Evolutionary conservation across 2,329 filamentous ascomycete species (phyloP).

Genomic region (Chrysoporthe cubensis): DNA sequence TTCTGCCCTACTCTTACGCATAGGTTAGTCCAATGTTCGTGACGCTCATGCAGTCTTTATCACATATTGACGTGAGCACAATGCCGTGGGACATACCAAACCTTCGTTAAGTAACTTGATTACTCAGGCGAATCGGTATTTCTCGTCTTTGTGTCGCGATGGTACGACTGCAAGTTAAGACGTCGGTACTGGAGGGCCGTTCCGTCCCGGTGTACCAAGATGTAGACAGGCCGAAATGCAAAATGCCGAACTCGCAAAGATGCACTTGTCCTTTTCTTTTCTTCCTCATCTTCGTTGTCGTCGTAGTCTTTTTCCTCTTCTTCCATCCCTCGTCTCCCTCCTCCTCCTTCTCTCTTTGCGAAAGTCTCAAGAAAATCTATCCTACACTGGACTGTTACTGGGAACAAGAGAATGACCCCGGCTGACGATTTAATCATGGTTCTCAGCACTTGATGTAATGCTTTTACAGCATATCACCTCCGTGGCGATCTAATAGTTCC

Average conservation of each 20-base stretch:
- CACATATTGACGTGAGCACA: neutral
- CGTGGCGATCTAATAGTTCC: neutral
- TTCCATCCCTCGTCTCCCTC: no score
- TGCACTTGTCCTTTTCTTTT: neutral
- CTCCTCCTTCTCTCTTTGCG: neutral
- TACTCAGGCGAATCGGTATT: neutral
- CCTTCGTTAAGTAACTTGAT: neutral
- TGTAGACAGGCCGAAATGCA: neutral
- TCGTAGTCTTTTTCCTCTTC: neutral
- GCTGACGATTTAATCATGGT: neutral
- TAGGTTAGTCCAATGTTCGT: neutral
- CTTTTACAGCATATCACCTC: neutral
- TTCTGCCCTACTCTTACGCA: neutral
- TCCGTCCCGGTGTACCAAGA: neutral
- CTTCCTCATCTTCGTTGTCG: no score
- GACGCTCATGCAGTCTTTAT: conserved; percentile 1
- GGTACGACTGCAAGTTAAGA: neutral
- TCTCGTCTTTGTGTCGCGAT: neutral
- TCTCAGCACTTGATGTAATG: neutral
- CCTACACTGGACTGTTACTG: neutral
- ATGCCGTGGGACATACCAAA: neutral
- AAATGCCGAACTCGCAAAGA: neutral
- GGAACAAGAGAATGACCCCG: neutral
- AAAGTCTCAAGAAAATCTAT: neutral
- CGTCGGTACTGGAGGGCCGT: neutral